A percentile compares a stretch with the other conserved stretches of the same genome.
phyloP scores from a whole-genome alignment of 2,329 filamentous ascomycete genomes.

The Geoglossum cookeanum region DNA sequence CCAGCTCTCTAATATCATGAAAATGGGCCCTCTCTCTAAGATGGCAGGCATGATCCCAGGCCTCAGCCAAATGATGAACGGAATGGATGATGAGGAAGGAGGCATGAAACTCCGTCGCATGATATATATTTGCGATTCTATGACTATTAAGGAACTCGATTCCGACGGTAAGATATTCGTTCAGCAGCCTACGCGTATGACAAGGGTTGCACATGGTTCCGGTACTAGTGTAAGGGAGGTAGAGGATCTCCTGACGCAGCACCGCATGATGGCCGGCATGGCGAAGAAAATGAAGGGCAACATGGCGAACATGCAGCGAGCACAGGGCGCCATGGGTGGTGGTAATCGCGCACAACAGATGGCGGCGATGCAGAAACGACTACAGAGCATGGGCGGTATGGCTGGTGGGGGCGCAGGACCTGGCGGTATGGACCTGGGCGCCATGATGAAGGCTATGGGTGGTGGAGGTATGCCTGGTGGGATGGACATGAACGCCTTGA shows the following conservation, averaged over 20 bases:
- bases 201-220: slow-evolving; percentile 70
- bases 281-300: slow-evolving; percentile 97
- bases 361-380: slow-evolving; percentile 88
- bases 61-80: slow-evolving; percentile 79
- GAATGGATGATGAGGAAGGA: slow-evolving; percentile 96
- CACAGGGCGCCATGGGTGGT: slow-evolving; percentile 77
- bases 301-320: slow-evolving; percentile 94
- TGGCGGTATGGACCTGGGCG: slow-evolving; percentile 55
- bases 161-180: slow-evolving; percentile 88
- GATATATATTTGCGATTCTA: slow-evolving; percentile 97
- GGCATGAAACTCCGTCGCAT: slow-evolving; percentile 83
- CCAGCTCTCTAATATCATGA: slow-evolving; percentile 96
- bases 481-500: slow-evolving; percentile 52
- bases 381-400: slow-evolving; percentile 78
- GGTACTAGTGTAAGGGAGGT: slow-evolving; percentile 85
- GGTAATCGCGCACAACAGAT: slow-evolving; percentile 85
- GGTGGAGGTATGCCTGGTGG: slow-evolving; percentile 38
- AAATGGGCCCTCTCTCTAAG: slow-evolving; percentile 94
- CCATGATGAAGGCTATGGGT: slow-evolving; percentile 81
- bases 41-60: slow-evolving; percentile 98
- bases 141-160: slow-evolving; percentile 92
- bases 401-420: slow-evolving; percentile 34
- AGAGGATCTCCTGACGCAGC: slow-evolving; percentile 91
- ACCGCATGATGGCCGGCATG: slow-evolving; percentile 98
- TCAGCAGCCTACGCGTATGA: slow-evolving; percentile 84